Evolutionary conservation across 768 basidiomycete species (phyloP), one percentile per base, ranked within the genome.

Genomic region (Leccinum sublutescens): DNA sequence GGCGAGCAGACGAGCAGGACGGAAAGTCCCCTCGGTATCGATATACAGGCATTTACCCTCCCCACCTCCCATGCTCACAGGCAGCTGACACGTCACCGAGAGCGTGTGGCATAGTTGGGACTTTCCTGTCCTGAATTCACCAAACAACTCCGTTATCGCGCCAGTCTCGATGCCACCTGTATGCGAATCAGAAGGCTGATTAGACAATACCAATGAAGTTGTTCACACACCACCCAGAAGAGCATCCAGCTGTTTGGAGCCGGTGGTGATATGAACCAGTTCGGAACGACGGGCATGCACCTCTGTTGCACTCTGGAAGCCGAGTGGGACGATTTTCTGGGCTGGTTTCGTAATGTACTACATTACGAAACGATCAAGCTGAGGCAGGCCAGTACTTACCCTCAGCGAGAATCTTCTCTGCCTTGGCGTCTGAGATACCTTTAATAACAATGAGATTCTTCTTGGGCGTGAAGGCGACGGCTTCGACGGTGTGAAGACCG

Each of bases 11-110:
- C 97, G 90, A 45, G 92, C 91, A 21, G 97, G 97, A 66, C 97
- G 94, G 80, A 99, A 99, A 9, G 97, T 99, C 27, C 96, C 96
- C 70, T 99, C 97, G 0, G 97, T 98, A 73, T 99, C 97, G 75
- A 99, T 98, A 75, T 97, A 99, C 49, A 99, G 79, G 70, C 96
- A 98, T 76, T 99, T 99, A 40, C 97, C 97, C 76, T 99, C 97
- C 12, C 97, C 97, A 15, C 97, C 97, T 19, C 97, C 96, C 95
- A 98, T 98, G 67, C 85, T 89, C 47, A 95, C 89, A 2, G 97
- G 97, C 14, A 98, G 83, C 77, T 98, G 96, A 70, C 97, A 99
- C 5, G 97, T 98, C 11, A 98, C 97, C 4, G 97, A 95, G 50
- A 99, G 85, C 0, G 96, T 98, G 71, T 99, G 97, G 71, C 97